Base-by-base conservation (phyloP, 106 monocot genomes). In the Apostasia ramifera region DNA sequence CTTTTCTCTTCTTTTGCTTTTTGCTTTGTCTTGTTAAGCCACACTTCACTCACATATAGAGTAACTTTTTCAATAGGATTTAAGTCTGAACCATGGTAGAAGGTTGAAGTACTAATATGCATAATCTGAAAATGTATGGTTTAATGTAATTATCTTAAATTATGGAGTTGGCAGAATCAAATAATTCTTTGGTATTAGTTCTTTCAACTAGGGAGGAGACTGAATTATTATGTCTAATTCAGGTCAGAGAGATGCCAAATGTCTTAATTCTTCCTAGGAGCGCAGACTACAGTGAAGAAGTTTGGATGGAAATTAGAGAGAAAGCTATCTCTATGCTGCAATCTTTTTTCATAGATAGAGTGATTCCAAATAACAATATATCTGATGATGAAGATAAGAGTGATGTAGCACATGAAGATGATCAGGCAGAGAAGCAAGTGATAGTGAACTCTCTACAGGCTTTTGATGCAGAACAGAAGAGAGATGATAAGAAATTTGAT, bases 271-370 rank as follows among this genome's bases (percentile, higher is more conserved):
- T 98, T 57, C 98, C 93, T 50, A 56, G 83, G 52, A 98, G 98
- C 74, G 98, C 98, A 49, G 98, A 98, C 40, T 98, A 98, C 51
- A 98, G 98, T 83, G 98, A 93, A 83, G 98, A 98, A 80, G 98
- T 86, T 11, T 90, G 98, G 98, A 85, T 98, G 87, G 98, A 93
- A 70, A 90, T 98, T 71, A 79, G 98, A 66, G 98, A 90, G 68
- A 98, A 98, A 76, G 79, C 93, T 64, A 80, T 93, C 40, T 69
- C 89, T 10, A 76, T 93, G 63, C 53, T 98, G 62, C 92, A 98
- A 41, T 75, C 81, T 57, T 98, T 83, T 78, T 85, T 98, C 59
- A 48, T 83, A 70, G 93, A 98, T 73, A 89, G 89, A 46, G 73
- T 88, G 44, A 60, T 88, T 77, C 98, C 93, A 71, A 74, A 77